These are phyloP conservation scores for Teunomyces tritomae DNA, from an alignment of 805 yeast species.

Conservation along the genomic window DNA sequence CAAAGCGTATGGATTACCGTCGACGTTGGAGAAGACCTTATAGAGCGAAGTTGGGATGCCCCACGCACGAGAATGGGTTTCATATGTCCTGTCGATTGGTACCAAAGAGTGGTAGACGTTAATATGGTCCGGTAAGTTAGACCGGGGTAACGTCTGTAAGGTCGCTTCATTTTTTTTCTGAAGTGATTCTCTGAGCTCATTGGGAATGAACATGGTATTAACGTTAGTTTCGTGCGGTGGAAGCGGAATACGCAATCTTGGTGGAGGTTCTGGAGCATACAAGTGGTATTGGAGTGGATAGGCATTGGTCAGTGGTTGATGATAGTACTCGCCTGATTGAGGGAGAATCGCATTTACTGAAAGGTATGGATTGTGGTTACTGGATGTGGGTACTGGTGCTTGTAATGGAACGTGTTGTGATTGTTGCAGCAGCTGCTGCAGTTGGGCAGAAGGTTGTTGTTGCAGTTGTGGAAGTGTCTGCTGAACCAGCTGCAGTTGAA, in stretches of 20 bases:
- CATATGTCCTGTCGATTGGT: conserved; percentile 60
- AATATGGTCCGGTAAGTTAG: conserved; percentile 55
- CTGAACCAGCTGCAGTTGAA: background rate
- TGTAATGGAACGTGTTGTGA: background rate
- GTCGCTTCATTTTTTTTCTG: conserved; percentile 78
- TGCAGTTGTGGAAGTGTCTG: background rate
- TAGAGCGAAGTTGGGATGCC: conserved; percentile 62
- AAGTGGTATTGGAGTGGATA: conserved; percentile 76
- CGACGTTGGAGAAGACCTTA: conserved; percentile 75
- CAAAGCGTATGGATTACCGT: conserved; percentile 76
- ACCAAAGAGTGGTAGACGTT: conserved; percentile 75
- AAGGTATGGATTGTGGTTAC: conserved; percentile 26
- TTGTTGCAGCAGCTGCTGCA: background rate
- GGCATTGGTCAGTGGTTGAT: conserved; percentile 16
- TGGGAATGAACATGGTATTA: conserved; percentile 68
- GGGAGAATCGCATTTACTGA: conserved; percentile 11
- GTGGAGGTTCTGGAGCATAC: conserved; percentile 88
- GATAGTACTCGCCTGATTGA: conserved; percentile 19
- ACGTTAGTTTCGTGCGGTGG: conserved; percentile 71
- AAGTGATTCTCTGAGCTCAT: conserved; percentile 66
- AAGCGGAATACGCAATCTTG: conserved; percentile 58
- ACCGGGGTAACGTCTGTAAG: conserved; percentile 56
- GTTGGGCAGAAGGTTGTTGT: background rate
- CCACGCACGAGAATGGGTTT: conserved; percentile 36
- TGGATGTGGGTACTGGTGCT: background rate